These are phyloP conservation scores for Gigaspora rosea DNA, from an alignment of 192 early-diverging fungal species.

Conservation along the genomic window DNA sequence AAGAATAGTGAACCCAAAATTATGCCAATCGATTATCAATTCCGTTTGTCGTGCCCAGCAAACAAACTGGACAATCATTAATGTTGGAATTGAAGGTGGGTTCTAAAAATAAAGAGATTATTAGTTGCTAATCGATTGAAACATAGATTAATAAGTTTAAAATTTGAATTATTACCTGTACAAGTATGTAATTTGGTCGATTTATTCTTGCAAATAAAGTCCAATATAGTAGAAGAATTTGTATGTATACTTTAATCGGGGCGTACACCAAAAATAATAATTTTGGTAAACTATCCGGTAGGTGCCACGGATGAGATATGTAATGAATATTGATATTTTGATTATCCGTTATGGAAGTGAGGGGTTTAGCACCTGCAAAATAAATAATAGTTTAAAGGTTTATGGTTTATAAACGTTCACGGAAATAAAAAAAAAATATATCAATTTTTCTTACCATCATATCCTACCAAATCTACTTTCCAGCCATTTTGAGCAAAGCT, in stretches of 20 bases:
- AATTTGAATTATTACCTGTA: constrained; percentile 62
- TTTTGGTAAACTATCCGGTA: constrained; percentile 58
- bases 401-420: not conserved
- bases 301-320: constrained; percentile 50
- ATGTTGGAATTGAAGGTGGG: constrained; percentile 92
- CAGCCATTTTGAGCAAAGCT: constrained; percentile 69
- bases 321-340: constrained; percentile 53
- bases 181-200: constrained; percentile 66
- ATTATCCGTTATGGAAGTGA: constrained; percentile 36
- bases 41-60: constrained; percentile 63
- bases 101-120: constrained; percentile 60
- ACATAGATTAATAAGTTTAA: not conserved
- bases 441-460: constrained; percentile 53
- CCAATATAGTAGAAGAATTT: constrained; percentile 63
- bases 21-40: constrained; percentile 97
- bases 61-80: constrained; percentile 73
- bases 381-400: not conserved
- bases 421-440: not conserved
- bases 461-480: constrained; percentile 83
- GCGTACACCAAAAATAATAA: constrained; percentile 68
- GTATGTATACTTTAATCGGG: constrained; percentile 64
- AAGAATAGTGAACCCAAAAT: constrained; percentile 91
- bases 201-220: constrained; percentile 58
- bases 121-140: not conserved
- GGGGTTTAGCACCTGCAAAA: constrained; percentile 4